phyloP scores from a whole-genome alignment of 768 basidiomycete genomes.

The Asterophora parasitica region DNA sequence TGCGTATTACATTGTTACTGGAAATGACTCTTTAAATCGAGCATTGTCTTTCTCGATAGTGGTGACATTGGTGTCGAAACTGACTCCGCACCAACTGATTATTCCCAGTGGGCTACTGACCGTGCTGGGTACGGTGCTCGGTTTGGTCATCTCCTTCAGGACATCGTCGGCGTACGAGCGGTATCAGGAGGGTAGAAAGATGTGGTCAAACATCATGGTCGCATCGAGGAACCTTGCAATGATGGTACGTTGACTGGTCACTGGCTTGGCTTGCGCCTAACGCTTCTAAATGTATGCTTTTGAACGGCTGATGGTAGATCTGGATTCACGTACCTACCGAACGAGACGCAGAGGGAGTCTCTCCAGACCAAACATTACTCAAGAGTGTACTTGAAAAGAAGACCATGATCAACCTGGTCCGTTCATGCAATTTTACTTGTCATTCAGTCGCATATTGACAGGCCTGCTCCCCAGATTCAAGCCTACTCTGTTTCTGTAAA shows the following conservation, averaged over 20 bases:
- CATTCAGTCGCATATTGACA: not conserved
- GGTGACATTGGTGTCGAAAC: slow-evolving; percentile 50
- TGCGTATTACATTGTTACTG: slow-evolving; percentile 24
- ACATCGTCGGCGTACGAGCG: slow-evolving; percentile 69
- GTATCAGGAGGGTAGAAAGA: slow-evolving; percentile 66
- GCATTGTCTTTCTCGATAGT: slow-evolving; percentile 30
- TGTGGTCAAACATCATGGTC: slow-evolving; percentile 61
- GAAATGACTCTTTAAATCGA: not conserved
- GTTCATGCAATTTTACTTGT: slow-evolving; percentile 11
- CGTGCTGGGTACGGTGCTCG: slow-evolving; percentile 70
- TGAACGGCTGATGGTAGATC: slow-evolving; percentile 32
- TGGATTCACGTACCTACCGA: slow-evolving; percentile 54
- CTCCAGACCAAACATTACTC: slow-evolving; percentile 28
- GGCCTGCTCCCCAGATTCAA: slow-evolving; percentile 49
- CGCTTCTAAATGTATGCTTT: too few relatives aligned
- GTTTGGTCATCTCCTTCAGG: slow-evolving; percentile 67
- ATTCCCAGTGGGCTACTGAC: slow-evolving; percentile 56
- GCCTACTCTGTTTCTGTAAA: slow-evolving; percentile 67
- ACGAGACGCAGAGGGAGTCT: slow-evolving; percentile 28
- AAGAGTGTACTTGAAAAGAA: slow-evolving; percentile 66
- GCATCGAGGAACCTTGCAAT: slow-evolving; percentile 56
- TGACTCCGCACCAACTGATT: slow-evolving; percentile 43
- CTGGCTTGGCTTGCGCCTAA: not conserved
- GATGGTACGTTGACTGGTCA: slow-evolving; percentile 35
- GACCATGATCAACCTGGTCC: slow-evolving; percentile 64